Evolutionary conservation across 371 early-diverging fungal genomes (phyloP), one percentile per base, ranked within the genome.

Genomic region (Entomophthora muscae): DNA sequence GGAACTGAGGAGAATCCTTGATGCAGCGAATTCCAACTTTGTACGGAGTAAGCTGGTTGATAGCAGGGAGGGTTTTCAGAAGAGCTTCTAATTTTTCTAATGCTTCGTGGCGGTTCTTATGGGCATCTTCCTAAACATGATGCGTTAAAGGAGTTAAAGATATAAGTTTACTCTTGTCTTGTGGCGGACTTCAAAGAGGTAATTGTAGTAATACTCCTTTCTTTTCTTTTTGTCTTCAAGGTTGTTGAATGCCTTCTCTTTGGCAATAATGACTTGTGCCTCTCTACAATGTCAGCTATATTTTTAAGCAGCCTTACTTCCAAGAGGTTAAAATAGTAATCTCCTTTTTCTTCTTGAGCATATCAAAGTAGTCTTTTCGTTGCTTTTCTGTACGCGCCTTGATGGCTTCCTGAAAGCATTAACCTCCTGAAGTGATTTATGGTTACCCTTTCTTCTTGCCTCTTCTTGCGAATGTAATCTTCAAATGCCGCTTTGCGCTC

Each of bases 401-500:
- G 28, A 66, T 68, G 52, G 73, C 71, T 57, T 74, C 71, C 57
- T 69, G 66, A 17, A 1, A 66, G 13, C 58, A 57, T 29, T 61
- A 21, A 10, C 32, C 53, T 53, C 29, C 53, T 57, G 27, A 32
- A 12, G 27, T 28, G n/a, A 27, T 30, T 28, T 23, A 21, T 10
- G 53, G 27, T 54, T 30, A 53, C 58, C 22, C 26, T 1, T 33
- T 55, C 31, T 32, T 32, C 53, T 61, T 57, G 68, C 70, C 69
- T 76, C 73, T 61, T 76, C 74, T 26, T 73, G 60, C 78, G 76
- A 0, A 82, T 72, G 67, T 82, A 91, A 12, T 74, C 69, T 53
- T 85, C 77, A 66, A 93, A 95, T 0, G 87, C 88, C 5, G 80
- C 75, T 66, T 89, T 89, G 52, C 91, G 79, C 64, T 93, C 91